Evolutionary conservation across 225 moss, liverwort and hornwort genomes (phyloP).

Genomic region (Marchantia polymorpha): DNA sequence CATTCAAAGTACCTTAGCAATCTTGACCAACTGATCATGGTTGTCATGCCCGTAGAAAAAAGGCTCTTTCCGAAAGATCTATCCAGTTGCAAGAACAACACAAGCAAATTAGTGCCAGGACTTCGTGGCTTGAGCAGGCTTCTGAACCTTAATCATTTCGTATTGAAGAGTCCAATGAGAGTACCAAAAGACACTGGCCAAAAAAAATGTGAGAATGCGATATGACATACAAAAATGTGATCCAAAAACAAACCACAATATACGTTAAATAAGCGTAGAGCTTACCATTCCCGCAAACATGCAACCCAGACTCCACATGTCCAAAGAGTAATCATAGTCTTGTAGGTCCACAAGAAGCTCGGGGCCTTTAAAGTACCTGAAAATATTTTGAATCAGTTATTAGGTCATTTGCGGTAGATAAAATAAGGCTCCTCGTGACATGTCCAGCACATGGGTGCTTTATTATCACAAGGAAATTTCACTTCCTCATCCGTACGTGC

Average conservation of each 20-base stretch:
- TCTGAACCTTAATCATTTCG: not conserved
- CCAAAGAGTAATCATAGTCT: conserved; percentile 55
- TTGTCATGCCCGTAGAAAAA: conserved; percentile 58
- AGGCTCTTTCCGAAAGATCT: conserved; percentile 56
- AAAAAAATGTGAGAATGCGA: too few species aligned
- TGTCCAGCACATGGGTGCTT: too few species aligned
- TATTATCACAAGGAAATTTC: too few species aligned
- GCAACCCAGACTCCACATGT: conserved; percentile 62
- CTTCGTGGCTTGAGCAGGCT: not conserved
- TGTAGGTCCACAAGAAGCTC: conserved; percentile 58
- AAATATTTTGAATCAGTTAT: not conserved
- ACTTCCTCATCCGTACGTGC: too few species aligned
- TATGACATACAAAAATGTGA: too few species aligned
- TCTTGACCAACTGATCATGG: conserved; percentile 53
- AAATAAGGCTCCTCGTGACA: too few species aligned
- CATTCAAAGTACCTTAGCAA: conserved; percentile 40
- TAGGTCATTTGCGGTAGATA: too few species aligned
- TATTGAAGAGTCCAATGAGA: not conserved
- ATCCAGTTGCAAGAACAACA: conserved; percentile 1
- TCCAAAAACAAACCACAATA: not conserved
- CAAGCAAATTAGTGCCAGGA: not conserved
- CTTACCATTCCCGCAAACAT: conserved; percentile 61
- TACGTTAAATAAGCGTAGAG: not conserved
- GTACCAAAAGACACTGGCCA: not conserved
- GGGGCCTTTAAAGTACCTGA: conserved; percentile 54